Conservation (phyloP, 2,329 filamentous ascomycete genomes). For the Anisogramma anomala region DNA sequence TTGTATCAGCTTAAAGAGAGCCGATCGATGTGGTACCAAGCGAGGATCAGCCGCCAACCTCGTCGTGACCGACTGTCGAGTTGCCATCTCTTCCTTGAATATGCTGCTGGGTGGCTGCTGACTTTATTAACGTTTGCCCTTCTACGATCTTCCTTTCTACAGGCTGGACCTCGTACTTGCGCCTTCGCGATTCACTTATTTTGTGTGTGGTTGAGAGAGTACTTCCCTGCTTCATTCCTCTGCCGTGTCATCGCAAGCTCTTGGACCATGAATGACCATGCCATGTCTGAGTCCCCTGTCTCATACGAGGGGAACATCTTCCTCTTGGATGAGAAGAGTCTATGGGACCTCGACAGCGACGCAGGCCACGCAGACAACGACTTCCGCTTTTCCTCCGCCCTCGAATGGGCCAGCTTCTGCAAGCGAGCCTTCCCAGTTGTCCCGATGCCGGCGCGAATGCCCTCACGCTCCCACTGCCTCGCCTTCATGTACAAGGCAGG, state of each 20-base stretch:
- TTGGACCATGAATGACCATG: constrained; percentile 31
- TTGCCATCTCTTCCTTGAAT: not conserved
- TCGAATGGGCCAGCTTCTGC: constrained; percentile 24
- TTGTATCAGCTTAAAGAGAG: not conserved
- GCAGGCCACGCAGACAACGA: constrained; percentile 28
- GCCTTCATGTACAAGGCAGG: constrained; percentile 26
- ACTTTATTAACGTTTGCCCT: not conserved
- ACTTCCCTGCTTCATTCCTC: constrained; percentile 2
- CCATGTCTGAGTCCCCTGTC: constrained; percentile 24
- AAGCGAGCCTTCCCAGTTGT: constrained; percentile 12
- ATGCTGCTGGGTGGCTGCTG: not conserved
- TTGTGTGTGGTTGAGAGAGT: not conserved
- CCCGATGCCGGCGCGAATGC: constrained; percentile 25
- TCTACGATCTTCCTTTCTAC: not conserved
- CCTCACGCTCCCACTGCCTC: constrained; percentile 4
- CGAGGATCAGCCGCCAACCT: not conserved
- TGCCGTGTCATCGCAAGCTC: constrained; percentile 2
- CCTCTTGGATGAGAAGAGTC: constrained; percentile 32
- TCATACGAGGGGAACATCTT: constrained; percentile 33
- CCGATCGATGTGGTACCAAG: not conserved
- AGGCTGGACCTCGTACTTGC: constrained; percentile 3
- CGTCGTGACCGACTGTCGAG: too few relatives aligned
- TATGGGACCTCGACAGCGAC: constrained; percentile 34
- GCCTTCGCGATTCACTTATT: not conserved
- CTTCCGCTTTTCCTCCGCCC: constrained; percentile 20